A percentile compares a stretch with the other conserved stretches of the same genome.
Evolutionary conservation across 2,329 filamentous ascomycete genomes (phyloP).

Genomic region (Alternaria arborescens): DNA sequence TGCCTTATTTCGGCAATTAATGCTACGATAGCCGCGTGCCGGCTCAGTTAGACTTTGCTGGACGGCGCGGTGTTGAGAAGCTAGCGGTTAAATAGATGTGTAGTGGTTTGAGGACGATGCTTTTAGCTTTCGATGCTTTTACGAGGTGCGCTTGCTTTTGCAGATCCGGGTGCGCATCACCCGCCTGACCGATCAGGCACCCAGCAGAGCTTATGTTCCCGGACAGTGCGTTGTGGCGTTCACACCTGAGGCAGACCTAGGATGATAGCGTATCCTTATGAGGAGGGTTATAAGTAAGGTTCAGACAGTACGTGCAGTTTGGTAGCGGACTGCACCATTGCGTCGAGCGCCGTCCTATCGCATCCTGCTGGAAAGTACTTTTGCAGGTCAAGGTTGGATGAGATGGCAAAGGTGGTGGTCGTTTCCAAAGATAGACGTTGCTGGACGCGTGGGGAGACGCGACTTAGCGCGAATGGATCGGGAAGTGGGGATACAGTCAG

Average conservation of each 20-base stretch:
- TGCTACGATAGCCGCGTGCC: background rate
- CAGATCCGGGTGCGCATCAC: background rate
- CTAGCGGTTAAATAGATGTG: background rate
- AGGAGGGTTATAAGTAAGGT: background rate
- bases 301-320: background rate
- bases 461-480: background rate
- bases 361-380: background rate
- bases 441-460: background rate
- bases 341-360: background rate
- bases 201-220: background rate
- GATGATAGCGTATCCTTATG: background rate
- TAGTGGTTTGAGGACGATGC: slow-evolving; percentile 3
- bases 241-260: background rate
- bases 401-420: background rate
- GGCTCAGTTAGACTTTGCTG: background rate
- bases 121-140: slow-evolving; percentile 3
- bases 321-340: background rate
- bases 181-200: background rate
- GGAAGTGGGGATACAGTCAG: background rate
- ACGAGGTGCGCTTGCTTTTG: background rate
- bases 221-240: background rate
- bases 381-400: background rate
- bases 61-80: background rate
- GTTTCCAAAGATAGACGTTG: background rate
- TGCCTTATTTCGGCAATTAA: background rate